phyloP scores from a whole-genome alignment of 2,329 filamentous ascomycete genomes.

The Dryadomyces quercivorus region DNA sequence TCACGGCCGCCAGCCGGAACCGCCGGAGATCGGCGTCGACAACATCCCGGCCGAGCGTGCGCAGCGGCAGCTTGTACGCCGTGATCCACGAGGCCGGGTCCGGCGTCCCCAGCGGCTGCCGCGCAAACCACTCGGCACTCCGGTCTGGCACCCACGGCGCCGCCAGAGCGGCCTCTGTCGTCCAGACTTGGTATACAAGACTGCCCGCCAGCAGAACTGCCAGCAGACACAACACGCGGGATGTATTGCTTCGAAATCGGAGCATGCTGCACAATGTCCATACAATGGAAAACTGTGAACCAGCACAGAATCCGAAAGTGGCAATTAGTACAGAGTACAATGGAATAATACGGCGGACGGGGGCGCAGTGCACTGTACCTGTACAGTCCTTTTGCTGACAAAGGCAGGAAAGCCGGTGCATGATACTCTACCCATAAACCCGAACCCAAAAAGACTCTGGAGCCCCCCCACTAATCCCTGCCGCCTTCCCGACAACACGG shows the following conservation, averaged over 20 bases:
- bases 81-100: slow-evolving; percentile 28
- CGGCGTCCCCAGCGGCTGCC: slow-evolving; percentile 34
- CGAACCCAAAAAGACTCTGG: no score
- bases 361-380: no score
- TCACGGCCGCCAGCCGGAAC: slow-evolving; percentile 52
- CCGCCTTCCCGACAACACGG: no score
- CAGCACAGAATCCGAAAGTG: no score
- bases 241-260: not conserved
- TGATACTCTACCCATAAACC: no score
- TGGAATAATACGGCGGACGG: no score
- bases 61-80: slow-evolving; percentile 43
- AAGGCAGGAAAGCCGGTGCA: no score
- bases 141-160: slow-evolving; percentile 38
- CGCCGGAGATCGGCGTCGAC: slow-evolving; percentile 43
- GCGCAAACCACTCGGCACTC: slow-evolving; percentile 31
- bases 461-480: no score
- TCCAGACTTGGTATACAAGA: slow-evolving; percentile 31
- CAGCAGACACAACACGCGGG: slow-evolving; percentile 8
- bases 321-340: no score
- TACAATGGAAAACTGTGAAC: no score
- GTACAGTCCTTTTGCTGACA: no score
- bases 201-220: slow-evolving; percentile 23
- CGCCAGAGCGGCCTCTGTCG: slow-evolving; percentile 28
- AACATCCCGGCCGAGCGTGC: slow-evolving; percentile 46
- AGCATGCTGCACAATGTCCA: not conserved